Conservation (phyloP, 1,139 yeast genomes). For the Pichia sp. region DNA sequence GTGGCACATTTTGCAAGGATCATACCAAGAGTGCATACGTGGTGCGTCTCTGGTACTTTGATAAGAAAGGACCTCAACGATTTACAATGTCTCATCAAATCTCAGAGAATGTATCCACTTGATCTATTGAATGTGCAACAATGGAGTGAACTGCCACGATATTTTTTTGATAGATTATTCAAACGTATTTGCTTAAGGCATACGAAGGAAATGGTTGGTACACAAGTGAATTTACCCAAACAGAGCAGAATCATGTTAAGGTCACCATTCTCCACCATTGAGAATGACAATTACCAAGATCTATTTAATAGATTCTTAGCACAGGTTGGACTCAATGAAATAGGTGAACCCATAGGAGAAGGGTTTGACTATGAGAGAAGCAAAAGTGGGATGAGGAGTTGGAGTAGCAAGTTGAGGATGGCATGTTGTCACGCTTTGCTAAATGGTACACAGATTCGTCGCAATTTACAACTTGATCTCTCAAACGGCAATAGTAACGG, state of each 20-base stretch:
- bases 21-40: slow-evolving; percentile 79
- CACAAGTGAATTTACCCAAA: slow-evolving; percentile 69
- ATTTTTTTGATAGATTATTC: slow-evolving; percentile 29
- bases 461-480: slow-evolving; percentile 1
- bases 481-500: not conserved
- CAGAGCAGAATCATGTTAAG: slow-evolving; percentile 65
- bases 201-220: slow-evolving; percentile 73
- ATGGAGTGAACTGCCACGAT: slow-evolving; percentile 19
- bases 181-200: slow-evolving; percentile 57
- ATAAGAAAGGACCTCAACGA: slow-evolving; percentile 61
- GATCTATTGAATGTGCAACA: slow-evolving; percentile 27
- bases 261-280: slow-evolving; percentile 72
- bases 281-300: slow-evolving; percentile 72
- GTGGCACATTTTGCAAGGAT: slow-evolving; percentile 76
- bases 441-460: slow-evolving; percentile 1
- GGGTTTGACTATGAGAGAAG: slow-evolving; percentile 46
- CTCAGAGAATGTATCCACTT: slow-evolving; percentile 64
- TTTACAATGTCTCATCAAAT: slow-evolving; percentile 61
- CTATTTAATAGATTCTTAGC: slow-evolving; percentile 54
- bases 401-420: slow-evolving; percentile 67
- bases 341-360: slow-evolving; percentile 46
- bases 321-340: slow-evolving; percentile 51
- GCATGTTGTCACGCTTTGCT: slow-evolving; percentile 71
- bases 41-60: slow-evolving; percentile 98
- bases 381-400: slow-evolving; percentile 44